Conservation (phyloP, 345 rosid genomes). For the Salix exigua region DNA sequence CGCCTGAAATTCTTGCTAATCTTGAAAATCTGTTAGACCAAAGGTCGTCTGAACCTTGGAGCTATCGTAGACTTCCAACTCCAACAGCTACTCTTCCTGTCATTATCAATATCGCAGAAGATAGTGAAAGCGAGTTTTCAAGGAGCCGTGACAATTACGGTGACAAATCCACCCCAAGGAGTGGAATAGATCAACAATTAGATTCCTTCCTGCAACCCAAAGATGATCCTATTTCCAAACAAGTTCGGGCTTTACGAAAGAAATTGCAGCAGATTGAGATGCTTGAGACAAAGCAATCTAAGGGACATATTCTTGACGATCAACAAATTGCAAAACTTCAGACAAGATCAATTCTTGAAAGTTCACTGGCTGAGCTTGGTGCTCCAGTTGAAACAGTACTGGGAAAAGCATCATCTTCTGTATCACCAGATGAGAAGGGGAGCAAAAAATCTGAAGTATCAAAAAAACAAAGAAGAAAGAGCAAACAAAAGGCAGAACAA, state of each 20-base stretch:
- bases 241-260: slow-evolving; percentile 74
- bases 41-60: slow-evolving; percentile 89
- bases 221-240: slow-evolving; percentile 53
- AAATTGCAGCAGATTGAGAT: slow-evolving; percentile 95
- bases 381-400: slow-evolving; percentile 40
- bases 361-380: slow-evolving; percentile 72
- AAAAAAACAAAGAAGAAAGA: slow-evolving; percentile 65
- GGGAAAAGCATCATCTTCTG: slow-evolving; percentile 33
- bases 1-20: slow-evolving; percentile 66
- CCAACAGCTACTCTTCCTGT: slow-evolving; percentile 83
- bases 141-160: slow-evolving; percentile 57
- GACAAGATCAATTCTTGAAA: slow-evolving; percentile 58
- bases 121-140: slow-evolving; percentile 49
- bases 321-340: slow-evolving; percentile 91
- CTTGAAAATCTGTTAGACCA: slow-evolving; percentile 74
- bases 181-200: slow-evolving; percentile 32
- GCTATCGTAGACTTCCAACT: slow-evolving; percentile 78
- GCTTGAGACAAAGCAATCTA: slow-evolving; percentile 71
- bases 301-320: slow-evolving; percentile 74
- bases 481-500: slow-evolving; percentile 45
- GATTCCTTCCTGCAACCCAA: slow-evolving; percentile 61
- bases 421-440: slow-evolving; percentile 47
- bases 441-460: slow-evolving; percentile 48
- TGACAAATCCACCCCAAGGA: slow-evolving; percentile 18
- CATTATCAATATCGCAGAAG: slow-evolving; percentile 72